Evolutionary conservation across 2,329 filamentous ascomycete species (phyloP), one percentile per base, ranked within the genome.

Genomic region (Falciphora oryzae): DNA sequence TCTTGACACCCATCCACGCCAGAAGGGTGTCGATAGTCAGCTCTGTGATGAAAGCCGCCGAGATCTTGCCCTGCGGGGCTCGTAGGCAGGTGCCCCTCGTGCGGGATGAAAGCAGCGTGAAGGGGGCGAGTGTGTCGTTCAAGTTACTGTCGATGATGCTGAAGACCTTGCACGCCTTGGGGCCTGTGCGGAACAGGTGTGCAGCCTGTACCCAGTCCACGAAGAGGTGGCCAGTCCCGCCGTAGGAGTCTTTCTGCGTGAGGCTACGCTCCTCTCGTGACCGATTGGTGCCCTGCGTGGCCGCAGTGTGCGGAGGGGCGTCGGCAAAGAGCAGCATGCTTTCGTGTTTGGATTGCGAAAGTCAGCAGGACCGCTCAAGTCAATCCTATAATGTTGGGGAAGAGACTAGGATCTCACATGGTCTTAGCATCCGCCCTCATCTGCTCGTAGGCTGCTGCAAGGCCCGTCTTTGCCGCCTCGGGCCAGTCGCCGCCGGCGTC

Each of bases 401-500:
- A 82, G 5, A 83, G 67, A 59, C 82, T 75, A n/a, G 5, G 25
- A 11, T 16, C 25, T 58, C 28, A 58, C 57, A 84, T 71, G 0
- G 82, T 84, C 22, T 78, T 80, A 8, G 78, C 80, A 14, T 79
- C 77, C 0, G 75, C 67, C 32, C 81, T 76, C 80, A 84, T 83
- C 32, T 79, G 68, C 57, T 75, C 67, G 68, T 83, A 77, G 1
- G 80, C 80, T 11, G 71, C 71, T 0, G 81, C 81, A 4, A 84
- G 75, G 0, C 76, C 81, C 0, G 80, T 81, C 73, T 83, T 82
- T 10, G 75, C 71, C 2, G 81, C 81, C 68, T 84, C 81, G 6
- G 80, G 78, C 69, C 73, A 78, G 70, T 82, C 80, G 10, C 73
- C 73, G 1, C 79, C 80, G 1, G 73, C 71, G 3, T 65, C 63